These are phyloP conservation scores for Boletellus deceptivus DNA, from an alignment of 1,284 basidiomycete species.

Conservation along the genomic window DNA sequence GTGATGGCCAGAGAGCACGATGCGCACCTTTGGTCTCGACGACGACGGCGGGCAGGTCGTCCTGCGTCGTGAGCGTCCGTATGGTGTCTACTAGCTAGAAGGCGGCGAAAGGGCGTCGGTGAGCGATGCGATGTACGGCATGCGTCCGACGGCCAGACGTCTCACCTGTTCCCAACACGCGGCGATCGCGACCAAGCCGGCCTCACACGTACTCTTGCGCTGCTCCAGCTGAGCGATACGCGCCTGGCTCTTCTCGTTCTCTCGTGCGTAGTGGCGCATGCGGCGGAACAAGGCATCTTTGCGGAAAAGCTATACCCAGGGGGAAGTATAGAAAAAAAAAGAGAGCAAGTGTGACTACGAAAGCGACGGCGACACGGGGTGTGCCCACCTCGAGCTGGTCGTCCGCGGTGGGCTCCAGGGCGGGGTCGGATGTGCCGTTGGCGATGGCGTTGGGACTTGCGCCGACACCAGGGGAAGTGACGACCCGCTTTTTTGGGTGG, in stretches of 20 bases:
- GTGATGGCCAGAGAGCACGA: too few species aligned
- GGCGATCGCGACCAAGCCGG: constrained; percentile 76
- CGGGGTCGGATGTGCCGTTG: constrained; percentile 47
- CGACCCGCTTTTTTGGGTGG: constrained; percentile 63
- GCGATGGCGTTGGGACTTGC: constrained; percentile 50
- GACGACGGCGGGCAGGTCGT: constrained; percentile 46
- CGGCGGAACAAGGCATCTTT: constrained; percentile 92
- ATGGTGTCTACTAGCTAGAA: constrained; percentile 67
- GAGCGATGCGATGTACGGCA: constrained; percentile 2
- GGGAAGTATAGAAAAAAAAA: constrained; percentile 9
- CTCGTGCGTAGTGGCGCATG: constrained; percentile 88
- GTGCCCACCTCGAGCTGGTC: constrained; percentile 69
- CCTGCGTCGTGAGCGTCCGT: constrained; percentile 56
- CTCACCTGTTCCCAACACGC: constrained; percentile 89
- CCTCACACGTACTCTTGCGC: constrained; percentile 72
- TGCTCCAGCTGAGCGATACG: constrained; percentile 74
- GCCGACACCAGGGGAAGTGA: constrained; percentile 46
- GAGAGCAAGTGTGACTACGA: constrained; percentile 20
- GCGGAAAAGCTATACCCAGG: constrained; percentile 58
- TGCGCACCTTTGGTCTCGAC: constrained; percentile 45
- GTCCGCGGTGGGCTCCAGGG: constrained; percentile 52
- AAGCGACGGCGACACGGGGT: constrained; percentile 25
- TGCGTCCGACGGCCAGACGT: background rate
- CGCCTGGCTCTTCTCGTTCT: constrained; percentile 68
- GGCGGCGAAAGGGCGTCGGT: background rate